Conservation (phyloP, 208 protist species). For the Herpetomonas muscarum region DNA sequence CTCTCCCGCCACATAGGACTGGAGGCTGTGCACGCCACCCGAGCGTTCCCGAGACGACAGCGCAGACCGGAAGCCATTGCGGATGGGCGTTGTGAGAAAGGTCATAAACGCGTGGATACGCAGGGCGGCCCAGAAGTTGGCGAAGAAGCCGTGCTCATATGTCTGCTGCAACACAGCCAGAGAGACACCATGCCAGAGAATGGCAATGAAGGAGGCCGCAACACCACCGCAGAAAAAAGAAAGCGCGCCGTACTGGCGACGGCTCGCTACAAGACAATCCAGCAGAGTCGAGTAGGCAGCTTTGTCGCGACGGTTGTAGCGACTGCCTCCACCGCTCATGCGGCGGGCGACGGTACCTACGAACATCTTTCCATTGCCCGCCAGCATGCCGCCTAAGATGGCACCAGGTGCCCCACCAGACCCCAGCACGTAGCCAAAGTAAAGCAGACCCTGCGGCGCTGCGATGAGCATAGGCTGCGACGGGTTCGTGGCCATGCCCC, state of each 20-base stretch:
- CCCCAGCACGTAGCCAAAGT: constrained; percentile 66
- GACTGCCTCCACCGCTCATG: constrained; percentile 40
- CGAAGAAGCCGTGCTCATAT: constrained; percentile 27
- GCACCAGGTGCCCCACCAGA: constrained; percentile 47
- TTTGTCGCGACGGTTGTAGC: constrained; percentile 42
- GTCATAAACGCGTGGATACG: constrained; percentile 77
- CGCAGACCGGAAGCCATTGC: constrained; percentile 77
- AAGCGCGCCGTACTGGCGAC: constrained; percentile 59
- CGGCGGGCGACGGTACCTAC: constrained; percentile 64
- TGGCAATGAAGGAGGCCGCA: constrained; percentile 49
- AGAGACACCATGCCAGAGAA: constrained; percentile 69
- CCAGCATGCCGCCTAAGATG: constrained; percentile 48
- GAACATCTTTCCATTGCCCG: constrained; percentile 54
- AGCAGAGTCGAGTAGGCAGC: constrained; percentile 48
- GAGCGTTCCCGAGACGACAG: constrained; percentile 61
- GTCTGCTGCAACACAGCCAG: constrained; percentile 58
- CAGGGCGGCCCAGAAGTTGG: constrained; percentile 61
- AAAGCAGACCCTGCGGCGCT: constrained; percentile 56
- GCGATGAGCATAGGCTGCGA: constrained; percentile 80
- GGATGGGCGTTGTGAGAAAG: constrained; percentile 73
- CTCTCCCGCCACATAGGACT: constrained; percentile 59
- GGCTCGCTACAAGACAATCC: constrained; percentile 51
- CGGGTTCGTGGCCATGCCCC: constrained; percentile 71
- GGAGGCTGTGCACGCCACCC: constrained; percentile 55
- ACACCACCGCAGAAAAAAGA: constrained; percentile 72